phyloP scores from a whole-genome alignment of 768 basidiomycete genomes.

The Serendipita sp. region DNA sequence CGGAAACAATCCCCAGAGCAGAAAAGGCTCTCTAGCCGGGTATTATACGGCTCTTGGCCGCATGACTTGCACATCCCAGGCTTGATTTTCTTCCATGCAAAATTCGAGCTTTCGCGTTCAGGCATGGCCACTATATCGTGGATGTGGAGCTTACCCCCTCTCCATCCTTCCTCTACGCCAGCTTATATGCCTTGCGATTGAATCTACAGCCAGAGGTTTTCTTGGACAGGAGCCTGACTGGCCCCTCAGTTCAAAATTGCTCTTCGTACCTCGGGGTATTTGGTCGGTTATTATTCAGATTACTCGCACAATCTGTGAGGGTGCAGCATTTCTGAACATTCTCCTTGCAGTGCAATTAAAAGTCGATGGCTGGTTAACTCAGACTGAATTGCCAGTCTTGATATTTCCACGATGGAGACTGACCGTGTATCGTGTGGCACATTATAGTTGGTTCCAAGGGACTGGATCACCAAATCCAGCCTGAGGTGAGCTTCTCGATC shows the following conservation, averaged over 20 bases:
- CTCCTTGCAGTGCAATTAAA: too few species aligned
- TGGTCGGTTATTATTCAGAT: too few species aligned
- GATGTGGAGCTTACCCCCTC: background rate
- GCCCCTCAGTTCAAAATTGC: too few species aligned
- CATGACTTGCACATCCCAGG: background rate
- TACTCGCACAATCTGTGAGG: too few species aligned
- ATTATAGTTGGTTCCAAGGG: background rate
- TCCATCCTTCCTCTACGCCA: background rate
- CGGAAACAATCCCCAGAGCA: slow-evolving; percentile 16
- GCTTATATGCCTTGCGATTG: too few species aligned
- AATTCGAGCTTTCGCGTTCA: background rate
- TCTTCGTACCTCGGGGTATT: too few species aligned
- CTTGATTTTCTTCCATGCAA: background rate
- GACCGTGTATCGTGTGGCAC: background rate
- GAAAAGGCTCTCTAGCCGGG: background rate
- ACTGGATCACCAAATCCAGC: background rate
- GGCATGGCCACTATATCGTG: background rate
- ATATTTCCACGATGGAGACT: too few species aligned
- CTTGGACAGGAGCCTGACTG: too few species aligned
- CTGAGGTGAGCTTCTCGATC: background rate
- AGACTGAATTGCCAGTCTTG: too few species aligned
- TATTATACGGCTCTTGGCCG: background rate
- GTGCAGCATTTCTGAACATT: too few species aligned
- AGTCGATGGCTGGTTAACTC: too few species aligned
- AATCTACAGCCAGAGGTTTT: too few species aligned